Percentiles rank a stretch among this genome's conserved stretches.
phyloP scores from a whole-genome alignment of 306 rosid genomes.

The Dryas octopetala region DNA sequence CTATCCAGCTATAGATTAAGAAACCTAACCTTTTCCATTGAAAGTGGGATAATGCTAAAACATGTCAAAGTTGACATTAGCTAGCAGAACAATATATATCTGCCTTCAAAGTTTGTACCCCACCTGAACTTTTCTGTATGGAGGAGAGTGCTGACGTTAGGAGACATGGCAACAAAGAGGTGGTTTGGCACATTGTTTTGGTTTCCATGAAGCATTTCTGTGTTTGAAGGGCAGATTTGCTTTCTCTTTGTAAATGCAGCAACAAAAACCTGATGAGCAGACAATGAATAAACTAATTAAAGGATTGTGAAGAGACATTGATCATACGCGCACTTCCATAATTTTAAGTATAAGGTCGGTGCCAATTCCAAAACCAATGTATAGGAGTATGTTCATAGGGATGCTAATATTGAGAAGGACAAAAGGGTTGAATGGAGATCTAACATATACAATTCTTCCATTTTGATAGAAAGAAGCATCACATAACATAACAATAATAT shows the following conservation, averaged over 20 bases:
- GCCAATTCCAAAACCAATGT: not conserved
- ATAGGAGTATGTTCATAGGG: not conserved
- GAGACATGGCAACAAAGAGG: constrained; percentile 26
- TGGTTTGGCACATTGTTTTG: constrained; percentile 30
- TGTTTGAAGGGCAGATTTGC: constrained; percentile 51
- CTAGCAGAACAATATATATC: too few relatives aligned
- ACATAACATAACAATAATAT: not conserved
- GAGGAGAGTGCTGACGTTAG: constrained; percentile 32
- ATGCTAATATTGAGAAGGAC: not conserved
- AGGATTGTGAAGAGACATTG: not conserved
- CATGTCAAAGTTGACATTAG: not conserved
- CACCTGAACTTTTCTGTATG: constrained; percentile 58
- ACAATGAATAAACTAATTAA: not conserved
- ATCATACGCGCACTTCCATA: not conserved
- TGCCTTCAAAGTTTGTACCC: not conserved
- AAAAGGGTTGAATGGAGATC: not conserved
- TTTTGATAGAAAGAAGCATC: not conserved
- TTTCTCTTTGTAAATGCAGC: constrained; percentile 63
- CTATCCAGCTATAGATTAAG: not conserved
- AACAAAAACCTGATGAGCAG: constrained; percentile 47
- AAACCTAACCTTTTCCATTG: not conserved
- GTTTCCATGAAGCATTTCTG: constrained; percentile 48
- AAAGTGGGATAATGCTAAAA: not conserved
- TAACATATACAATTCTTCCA: not conserved
- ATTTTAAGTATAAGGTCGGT: constrained; percentile 15